A percentile compares a stretch with the other conserved stretches of the same genome.
Evolutionary conservation across 169 alveolate genomes (phyloP).

Genomic region (Babesia ovis): DNA sequence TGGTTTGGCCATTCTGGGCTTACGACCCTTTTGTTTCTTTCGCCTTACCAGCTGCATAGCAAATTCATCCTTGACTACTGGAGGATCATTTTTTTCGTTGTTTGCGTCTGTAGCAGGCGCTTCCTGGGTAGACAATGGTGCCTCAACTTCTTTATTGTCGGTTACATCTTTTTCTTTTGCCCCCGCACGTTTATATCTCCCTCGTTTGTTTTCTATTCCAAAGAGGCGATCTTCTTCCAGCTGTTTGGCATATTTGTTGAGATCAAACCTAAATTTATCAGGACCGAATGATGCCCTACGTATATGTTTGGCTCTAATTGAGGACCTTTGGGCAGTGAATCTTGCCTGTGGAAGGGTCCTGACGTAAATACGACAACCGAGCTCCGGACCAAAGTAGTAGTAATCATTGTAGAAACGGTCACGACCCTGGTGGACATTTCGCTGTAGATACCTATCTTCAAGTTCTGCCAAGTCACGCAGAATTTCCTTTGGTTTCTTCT

Average conservation of each 20-base stretch:
- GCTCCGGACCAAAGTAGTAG: constrained; percentile 55
- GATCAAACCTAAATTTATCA: constrained; percentile 25
- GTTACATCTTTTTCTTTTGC: neutral
- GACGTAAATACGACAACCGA: constrained; percentile 49
- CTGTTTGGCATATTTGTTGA: constrained; percentile 27
- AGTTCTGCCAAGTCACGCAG: constrained; percentile 50
- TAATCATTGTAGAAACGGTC: constrained; percentile 62
- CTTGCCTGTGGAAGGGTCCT: constrained; percentile 32
- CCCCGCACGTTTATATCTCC: constrained; percentile 8
- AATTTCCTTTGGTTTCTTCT: constrained; percentile 36
- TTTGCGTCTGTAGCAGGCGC: neutral
- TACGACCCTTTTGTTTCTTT: constrained; percentile 17
- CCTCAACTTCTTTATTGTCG: neutral
- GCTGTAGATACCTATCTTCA: constrained; percentile 53
- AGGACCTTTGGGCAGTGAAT: constrained; percentile 31
- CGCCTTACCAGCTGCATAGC: constrained; percentile 8
- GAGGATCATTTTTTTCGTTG: neutral
- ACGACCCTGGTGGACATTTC: constrained; percentile 38
- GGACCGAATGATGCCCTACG: constrained; percentile 37
- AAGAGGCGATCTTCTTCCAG: constrained; percentile 32
- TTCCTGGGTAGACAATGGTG: neutral
- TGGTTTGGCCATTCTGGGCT: constrained; percentile 34
- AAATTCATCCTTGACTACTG: neutral
- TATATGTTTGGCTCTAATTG: constrained; percentile 9
- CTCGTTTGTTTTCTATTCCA: constrained; percentile 5